Evolutionary conservation across 163 green algal species (phyloP).

Genomic region (Prototheca cutis): DNA sequence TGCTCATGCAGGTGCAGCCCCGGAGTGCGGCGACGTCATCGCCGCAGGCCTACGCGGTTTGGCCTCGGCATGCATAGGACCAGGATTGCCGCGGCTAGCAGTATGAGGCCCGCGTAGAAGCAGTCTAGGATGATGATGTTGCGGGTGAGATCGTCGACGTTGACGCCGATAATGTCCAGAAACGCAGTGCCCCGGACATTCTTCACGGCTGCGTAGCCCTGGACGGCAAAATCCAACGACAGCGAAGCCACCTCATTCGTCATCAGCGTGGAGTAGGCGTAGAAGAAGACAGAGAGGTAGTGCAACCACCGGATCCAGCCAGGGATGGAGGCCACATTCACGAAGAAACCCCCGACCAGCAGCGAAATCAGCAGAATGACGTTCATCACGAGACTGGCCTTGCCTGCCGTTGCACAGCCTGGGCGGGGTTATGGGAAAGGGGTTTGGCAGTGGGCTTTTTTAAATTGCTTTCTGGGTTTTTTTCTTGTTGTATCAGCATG

Average conservation of each 20-base stretch:
- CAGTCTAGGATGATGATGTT: conserved; percentile 46
- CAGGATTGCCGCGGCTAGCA: conserved; percentile 11
- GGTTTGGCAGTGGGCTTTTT: no score
- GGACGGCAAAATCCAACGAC: conserved; percentile 23
- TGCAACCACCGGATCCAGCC: conserved; percentile 27
- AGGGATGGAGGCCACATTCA: conserved; percentile 26
- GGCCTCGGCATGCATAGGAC: conserved; percentile 11
- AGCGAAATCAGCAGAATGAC: conserved; percentile 32
- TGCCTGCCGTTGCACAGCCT: conserved; percentile 19
- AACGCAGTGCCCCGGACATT: conserved; percentile 18
- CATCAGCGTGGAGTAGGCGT: conserved; percentile 25
- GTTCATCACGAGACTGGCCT: conserved; percentile 35
- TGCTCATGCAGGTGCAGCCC: not conserved
- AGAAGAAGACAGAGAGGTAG: conserved; percentile 37
- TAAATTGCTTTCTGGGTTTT: no score
- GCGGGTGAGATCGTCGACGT: conserved; percentile 19
- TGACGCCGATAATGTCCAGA: conserved; percentile 41
- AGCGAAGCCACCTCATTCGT: conserved; percentile 32
- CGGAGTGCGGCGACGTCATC: not conserved
- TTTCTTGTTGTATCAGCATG: no score
- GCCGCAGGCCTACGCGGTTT: not conserved
- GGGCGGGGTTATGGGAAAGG: not conserved
- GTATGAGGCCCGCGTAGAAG: conserved; percentile 23
- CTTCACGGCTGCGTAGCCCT: conserved; percentile 19
- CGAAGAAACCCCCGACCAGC: conserved; percentile 29